These are phyloP conservation scores for Rhypophila decipiens DNA, from an alignment of 495 filamentous ascomycete genomes.

Conservation along the genomic window DNA sequence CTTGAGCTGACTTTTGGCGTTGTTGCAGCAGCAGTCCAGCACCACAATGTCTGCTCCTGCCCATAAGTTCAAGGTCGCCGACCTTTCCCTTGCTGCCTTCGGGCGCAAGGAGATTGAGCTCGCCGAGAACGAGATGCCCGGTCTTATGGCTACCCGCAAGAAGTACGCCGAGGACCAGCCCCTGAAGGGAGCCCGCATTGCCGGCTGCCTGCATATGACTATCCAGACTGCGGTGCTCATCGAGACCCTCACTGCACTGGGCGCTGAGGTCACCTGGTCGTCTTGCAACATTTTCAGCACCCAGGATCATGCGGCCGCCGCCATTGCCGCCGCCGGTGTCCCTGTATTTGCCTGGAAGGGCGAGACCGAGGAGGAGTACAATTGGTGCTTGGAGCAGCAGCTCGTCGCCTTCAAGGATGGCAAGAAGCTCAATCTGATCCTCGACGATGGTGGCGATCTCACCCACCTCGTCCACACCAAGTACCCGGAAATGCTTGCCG, in stretches of 20 bases:
- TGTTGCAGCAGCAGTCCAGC: not conserved
- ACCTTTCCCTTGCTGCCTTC: constrained; percentile 95
- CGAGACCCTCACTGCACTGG: constrained; percentile 88
- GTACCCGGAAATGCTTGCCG: constrained; percentile 94
- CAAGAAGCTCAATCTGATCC: constrained; percentile 95
- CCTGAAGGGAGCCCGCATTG: constrained; percentile 79
- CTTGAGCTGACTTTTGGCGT: no score
- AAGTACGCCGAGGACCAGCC: constrained; percentile 95
- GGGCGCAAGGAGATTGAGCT: constrained; percentile 98
- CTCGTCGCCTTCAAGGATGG: constrained; percentile 91
- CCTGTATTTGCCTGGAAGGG: constrained; percentile 99
- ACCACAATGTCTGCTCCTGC: constrained; percentile 68
- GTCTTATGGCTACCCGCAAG: constrained; percentile 87
- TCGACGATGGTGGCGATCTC: constrained; percentile 97
- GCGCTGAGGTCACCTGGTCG: constrained; percentile 96
- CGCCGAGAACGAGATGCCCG: constrained; percentile 97
- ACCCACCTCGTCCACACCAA: constrained; percentile 95
- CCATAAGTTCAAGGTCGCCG: constrained; percentile 93
- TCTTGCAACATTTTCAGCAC: constrained; percentile 99
- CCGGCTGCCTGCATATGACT: constrained; percentile 99
- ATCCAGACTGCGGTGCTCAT: constrained; percentile 99
- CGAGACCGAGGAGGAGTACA: constrained; percentile 99
- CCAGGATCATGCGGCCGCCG: constrained; percentile 96
- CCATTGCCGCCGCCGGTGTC: constrained; percentile 88
- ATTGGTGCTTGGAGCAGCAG: constrained; percentile 99